Evolutionary conservation across 2,329 filamentous ascomycete species (phyloP), one percentile per base, ranked within the genome.

Genomic region (Aspergillus vadensis): DNA sequence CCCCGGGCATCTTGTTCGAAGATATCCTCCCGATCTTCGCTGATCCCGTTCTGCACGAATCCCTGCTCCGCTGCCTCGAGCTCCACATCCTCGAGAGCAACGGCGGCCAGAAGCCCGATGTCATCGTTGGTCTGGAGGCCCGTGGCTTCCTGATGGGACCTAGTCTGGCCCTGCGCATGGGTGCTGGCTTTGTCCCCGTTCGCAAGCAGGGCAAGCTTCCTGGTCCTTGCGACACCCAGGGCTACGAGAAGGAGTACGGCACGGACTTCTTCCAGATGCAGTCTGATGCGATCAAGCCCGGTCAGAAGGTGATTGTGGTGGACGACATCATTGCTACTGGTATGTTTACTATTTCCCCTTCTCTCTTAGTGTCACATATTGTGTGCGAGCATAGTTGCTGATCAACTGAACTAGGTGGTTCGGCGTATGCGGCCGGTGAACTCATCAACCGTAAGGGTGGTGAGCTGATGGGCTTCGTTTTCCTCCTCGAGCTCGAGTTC

Each of bases 261-360:
- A 85, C 88, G 78, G 95, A 99, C 77, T 89, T 89, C 75, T 98
- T 99, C 82, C 91, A 98, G 84, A 96, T 99, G 83, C 95, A 99
- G 82, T 82, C 85, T 67, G 92, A 90, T 77, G 89, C 89, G 48
- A 88, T 99, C 72, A 88, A 90, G 80, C 84, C 86, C 55, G 93
- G 93, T 38, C 91, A 97, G 81, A 93, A 89, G 77, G 94, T 97
- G 60, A 82, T 99, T 64, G 85, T 99, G 67, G 92, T 99, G 32
- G 95, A 99, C 78, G 95, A 99, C 77, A 96, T 99, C 74, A 98
- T 99, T 81, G 95, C 95, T 59, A 99, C 95, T 66, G 94, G 94
- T 97, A 83, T 77, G 89, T 59, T 41, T 44, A 30, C 27, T 30
- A 10, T 30, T 30, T 10, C 4, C 27, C 30, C 52, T 49, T 53